Evolutionary conservation across 2,329 filamentous ascomycete species (phyloP).

Genomic region (Mycogone perniciosa): DNA sequence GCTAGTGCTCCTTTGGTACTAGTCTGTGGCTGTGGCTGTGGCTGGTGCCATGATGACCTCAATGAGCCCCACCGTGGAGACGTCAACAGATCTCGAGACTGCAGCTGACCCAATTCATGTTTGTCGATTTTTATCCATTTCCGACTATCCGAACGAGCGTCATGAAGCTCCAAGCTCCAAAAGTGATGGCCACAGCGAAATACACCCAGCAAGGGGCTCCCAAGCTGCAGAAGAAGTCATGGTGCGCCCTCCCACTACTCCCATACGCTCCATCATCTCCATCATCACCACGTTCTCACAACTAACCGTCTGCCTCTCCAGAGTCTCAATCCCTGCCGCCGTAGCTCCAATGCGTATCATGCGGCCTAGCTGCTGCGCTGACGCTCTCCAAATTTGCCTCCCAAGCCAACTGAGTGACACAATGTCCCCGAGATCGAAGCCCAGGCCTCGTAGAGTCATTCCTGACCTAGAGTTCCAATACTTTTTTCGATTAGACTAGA

Average conservation of each 20-base stretch:
- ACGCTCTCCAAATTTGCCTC: slow-evolving; percentile 91
- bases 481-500: slow-evolving; percentile 26
- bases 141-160: slow-evolving; percentile 1
- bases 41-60: background rate
- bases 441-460: slow-evolving; percentile 93
- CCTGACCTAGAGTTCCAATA: slow-evolving; percentile 51
- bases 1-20: too few relatives aligned
- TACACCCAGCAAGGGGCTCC: slow-evolving; percentile 4
- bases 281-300: background rate
- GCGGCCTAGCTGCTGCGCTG: slow-evolving; percentile 87
- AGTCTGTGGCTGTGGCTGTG: background rate
- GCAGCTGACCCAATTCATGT: slow-evolving; percentile 4
- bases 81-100: slow-evolving; percentile 8
- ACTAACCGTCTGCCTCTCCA: slow-evolving; percentile 6
- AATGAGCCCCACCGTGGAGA: slow-evolving; percentile 10
- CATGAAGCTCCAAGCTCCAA: background rate
- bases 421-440: slow-evolving; percentile 98
- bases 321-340: slow-evolving; percentile 94
- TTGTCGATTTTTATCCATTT: slow-evolving; percentile 5
- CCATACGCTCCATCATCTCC: background rate
- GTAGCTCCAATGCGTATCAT: slow-evolving; percentile 93
- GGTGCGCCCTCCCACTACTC: background rate
- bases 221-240: slow-evolving; percentile 11
- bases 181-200: slow-evolving; percentile 9
- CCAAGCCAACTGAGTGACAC: slow-evolving; percentile 86